Percentiles rank a stretch among this genome's conserved stretches.
Conservation (phyloP, 192 early-diverging fungal genomes). For the Dispira parvispora region DNA sequence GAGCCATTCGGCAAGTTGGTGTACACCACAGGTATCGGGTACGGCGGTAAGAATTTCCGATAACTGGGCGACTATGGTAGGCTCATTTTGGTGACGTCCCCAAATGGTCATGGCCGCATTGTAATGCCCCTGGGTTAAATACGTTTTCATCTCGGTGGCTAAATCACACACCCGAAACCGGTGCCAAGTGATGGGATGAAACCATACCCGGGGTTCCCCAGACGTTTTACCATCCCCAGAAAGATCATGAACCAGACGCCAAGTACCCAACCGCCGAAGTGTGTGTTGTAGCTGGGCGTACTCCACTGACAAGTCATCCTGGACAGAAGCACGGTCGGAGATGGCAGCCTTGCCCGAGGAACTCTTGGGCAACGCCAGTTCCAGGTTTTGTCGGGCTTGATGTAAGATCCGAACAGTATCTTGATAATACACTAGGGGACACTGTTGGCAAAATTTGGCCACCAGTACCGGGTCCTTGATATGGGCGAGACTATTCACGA, state of each 20-base stretch:
- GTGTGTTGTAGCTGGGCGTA: conserved; percentile 11
- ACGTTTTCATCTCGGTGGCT: conserved; percentile 19
- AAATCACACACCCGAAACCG: conserved; percentile 27
- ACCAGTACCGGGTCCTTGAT: conserved; percentile 15
- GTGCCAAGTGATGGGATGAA: conserved; percentile 25
- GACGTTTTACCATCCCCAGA: neutral
- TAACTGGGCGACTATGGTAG: conserved; percentile 17
- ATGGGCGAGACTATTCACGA: conserved; percentile 11
- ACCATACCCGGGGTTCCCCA: conserved; percentile 5
- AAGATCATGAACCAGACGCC: conserved; percentile 13
- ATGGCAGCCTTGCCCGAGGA: conserved; percentile 1
- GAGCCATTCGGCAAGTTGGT: conserved; percentile 28
- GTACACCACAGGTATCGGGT: conserved; percentile 26
- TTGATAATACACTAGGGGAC: conserved; percentile 8
- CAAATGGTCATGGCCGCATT: conserved; percentile 24
- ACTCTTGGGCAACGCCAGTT: neutral
- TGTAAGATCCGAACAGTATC: conserved; percentile 16
- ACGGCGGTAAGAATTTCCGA: conserved; percentile 23
- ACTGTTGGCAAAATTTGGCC: conserved; percentile 14
- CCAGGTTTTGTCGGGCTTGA: conserved; percentile 11
- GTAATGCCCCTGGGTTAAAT: conserved; percentile 27
- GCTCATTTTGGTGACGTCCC: conserved; percentile 27
- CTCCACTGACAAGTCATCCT: neutral
- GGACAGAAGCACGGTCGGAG: neutral
- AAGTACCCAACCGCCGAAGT: conserved; percentile 25